These are phyloP conservation scores for Pythium catenulatum DNA, from an alignment of 352 stramenopile species.

Conservation along the genomic window DNA sequence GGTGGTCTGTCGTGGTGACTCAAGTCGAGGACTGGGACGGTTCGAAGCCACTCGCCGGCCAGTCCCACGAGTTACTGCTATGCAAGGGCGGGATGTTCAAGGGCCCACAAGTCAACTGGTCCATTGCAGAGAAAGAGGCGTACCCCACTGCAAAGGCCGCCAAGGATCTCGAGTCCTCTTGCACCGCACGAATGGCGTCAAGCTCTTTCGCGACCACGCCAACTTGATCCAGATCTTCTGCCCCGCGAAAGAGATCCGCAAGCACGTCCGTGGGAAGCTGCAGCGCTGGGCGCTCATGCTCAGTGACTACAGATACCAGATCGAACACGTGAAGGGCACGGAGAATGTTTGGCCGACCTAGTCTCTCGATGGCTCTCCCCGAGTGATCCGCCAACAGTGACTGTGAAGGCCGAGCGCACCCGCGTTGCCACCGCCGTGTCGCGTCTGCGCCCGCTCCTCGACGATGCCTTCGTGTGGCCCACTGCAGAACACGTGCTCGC, in stretches of 20 bases:
- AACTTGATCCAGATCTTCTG: slow-evolving; percentile 54
- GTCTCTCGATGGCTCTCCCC: slow-evolving; percentile 40
- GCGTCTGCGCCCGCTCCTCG: background rate
- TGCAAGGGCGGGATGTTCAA: slow-evolving; percentile 44
- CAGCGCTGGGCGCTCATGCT: slow-evolving; percentile 48
- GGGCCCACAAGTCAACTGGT: slow-evolving; percentile 40
- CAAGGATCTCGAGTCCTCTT: slow-evolving; percentile 36
- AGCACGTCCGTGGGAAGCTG: slow-evolving; percentile 50
- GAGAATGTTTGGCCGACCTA: slow-evolving; percentile 60
- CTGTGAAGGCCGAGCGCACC: slow-evolving; percentile 7
- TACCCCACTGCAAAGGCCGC: slow-evolving; percentile 20
- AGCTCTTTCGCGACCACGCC: slow-evolving; percentile 58
- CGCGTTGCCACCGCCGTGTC: background rate
- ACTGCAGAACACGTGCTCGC: background rate
- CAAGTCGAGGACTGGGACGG: background rate
- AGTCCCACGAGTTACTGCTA: background rate
- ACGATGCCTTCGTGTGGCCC: slow-evolving; percentile 19
- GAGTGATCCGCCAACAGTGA: background rate
- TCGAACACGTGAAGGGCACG: slow-evolving; percentile 28
- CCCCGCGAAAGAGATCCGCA: background rate
- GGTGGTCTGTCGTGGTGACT: background rate
- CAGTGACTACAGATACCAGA: slow-evolving; percentile 16
- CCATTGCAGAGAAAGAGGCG: slow-evolving; percentile 56
- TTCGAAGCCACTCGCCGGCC: background rate
- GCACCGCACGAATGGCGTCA: slow-evolving; percentile 28